phyloP scores from a whole-genome alignment of 305 asterid genomes.

The Salvia sclarea region DNA sequence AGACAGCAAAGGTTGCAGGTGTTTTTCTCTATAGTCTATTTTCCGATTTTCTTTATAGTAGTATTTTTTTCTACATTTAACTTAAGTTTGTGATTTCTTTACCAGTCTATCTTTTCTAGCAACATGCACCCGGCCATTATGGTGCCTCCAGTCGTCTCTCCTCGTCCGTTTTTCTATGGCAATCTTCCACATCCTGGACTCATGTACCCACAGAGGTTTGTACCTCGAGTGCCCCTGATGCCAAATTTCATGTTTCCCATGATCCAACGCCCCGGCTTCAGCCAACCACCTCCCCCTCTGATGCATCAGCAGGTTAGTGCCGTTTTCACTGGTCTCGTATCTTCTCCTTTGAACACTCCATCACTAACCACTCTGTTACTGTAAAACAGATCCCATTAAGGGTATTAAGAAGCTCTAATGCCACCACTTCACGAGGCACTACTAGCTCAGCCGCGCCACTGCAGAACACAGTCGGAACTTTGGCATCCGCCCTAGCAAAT shows the following conservation, averaged over 20 bases:
- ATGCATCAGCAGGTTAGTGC: constrained; percentile 68
- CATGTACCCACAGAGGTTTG: constrained; percentile 67
- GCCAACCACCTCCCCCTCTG: constrained; percentile 50
- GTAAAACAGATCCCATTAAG: neutral
- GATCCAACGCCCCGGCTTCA: constrained; percentile 61
- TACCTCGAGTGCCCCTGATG: constrained; percentile 58
- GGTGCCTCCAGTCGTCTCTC: constrained; percentile 62
- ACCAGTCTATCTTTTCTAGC: constrained; percentile 64
- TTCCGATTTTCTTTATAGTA: neutral
- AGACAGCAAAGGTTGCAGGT: constrained; percentile 66
- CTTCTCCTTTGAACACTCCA: constrained; percentile 36
- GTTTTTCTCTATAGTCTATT: constrained; percentile 7
- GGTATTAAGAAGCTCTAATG: neutral
- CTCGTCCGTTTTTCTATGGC: constrained; percentile 56
- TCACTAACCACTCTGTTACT: neutral
- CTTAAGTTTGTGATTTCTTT: neutral
- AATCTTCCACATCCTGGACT: constrained; percentile 76
- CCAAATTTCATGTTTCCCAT: constrained; percentile 60
- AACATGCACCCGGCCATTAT: constrained; percentile 46
- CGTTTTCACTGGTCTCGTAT: neutral
- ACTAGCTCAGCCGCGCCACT: constrained; percentile 50
- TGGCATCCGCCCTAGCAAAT: constrained; percentile 91
- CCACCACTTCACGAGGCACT: constrained; percentile 43
- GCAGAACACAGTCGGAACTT: constrained; percentile 59
- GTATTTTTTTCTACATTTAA: too few species aligned